Conservation (phyloP, 106 monocot species). For the Hemerocallis citrina region DNA sequence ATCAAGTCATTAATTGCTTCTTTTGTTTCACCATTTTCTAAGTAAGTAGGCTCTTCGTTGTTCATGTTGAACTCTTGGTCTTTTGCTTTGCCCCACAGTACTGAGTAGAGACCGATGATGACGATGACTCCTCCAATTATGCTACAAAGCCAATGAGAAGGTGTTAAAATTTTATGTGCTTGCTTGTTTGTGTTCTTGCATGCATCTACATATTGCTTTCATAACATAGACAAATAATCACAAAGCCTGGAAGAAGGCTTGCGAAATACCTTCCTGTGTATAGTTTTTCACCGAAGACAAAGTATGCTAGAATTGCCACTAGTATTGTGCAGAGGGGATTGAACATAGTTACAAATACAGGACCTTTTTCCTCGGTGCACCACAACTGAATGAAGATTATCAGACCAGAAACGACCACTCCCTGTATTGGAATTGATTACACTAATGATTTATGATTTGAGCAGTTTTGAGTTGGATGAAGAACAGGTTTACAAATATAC, state of each 20-base stretch:
- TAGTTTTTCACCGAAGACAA: constrained; percentile 63
- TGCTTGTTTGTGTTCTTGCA: too few relatives aligned
- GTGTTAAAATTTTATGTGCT: not conserved
- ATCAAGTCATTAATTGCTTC: constrained; percentile 5
- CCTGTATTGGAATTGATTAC: constrained; percentile 29
- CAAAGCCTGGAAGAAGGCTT: not conserved
- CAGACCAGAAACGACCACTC: constrained; percentile 54
- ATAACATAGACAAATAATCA: not conserved
- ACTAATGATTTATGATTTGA: not conserved
- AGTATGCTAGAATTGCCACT: constrained; percentile 73
- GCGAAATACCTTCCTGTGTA: constrained; percentile 62
- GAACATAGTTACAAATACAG: constrained; percentile 95
- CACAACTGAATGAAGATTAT: constrained; percentile 69
- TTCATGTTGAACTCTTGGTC: constrained; percentile 26
- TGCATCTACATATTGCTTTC: not conserved
- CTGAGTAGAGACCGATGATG: constrained; percentile 54
- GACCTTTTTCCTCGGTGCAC: constrained; percentile 81
- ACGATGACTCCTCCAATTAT: constrained; percentile 71
- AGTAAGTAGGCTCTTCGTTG: constrained; percentile 9
- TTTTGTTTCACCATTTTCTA: constrained; percentile 7
- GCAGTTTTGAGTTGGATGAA: not conserved
- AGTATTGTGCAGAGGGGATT: constrained; percentile 68
- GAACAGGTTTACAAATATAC: not conserved
- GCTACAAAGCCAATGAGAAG: constrained; percentile 21
- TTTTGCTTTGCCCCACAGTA: constrained; percentile 81